Base-by-base conservation (phyloP, 768 basidiomycete species). In the Leucocoprinus birnbaumii region DNA sequence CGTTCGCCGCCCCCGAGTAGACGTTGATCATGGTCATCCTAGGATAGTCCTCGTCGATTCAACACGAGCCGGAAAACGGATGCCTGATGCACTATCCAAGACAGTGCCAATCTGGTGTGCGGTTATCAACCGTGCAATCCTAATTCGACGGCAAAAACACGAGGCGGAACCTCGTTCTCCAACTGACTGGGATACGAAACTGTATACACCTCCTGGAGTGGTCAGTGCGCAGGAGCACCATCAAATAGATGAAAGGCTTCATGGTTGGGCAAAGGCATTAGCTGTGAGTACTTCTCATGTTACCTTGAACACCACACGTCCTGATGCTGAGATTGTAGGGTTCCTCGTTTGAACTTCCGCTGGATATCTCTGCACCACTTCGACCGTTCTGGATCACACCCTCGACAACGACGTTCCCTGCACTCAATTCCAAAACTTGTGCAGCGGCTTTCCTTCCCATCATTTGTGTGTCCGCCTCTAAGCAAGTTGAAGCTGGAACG, bases 61-160 rank as follows among this genome's bases (percentile, higher is more conserved):
- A 0, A 97, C 96, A 0, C 76, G 96, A 21, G 78, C 91, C 21
- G 96, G 96, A 7, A 98, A 98, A 72, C 84, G 93, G 13, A 86
- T 96, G 46, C 96, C 96, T 1, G 96, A 98, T 59, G 93, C 95
- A 0, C 76, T 98, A 1, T 90, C 90, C 1, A 98, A 96, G 65
- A 96, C 94, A 0, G 78, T 98, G 1, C 95, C 95, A 0, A 89
- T 95, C 48, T 98, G 96, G 96, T 96, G 95, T 66, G 76, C 90
- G 8, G 90, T 94, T 3, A 75, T 96, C 58, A 98, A 96, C 64
- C 77, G 83, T 48, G 86, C 82, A 25, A 67, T 82, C 31, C 58
- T 66, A 10, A 65, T 70, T 45, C 72, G 68, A 16, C 68, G 70
- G 55, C 66, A 73, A 0, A 64, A 66, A 2, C 25, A 31, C 38